A percentile compares a stretch with the other conserved stretches of the same genome.
These are phyloP conservation scores for Annona cherimola DNA, from an alignment of 164 flowering plant genomes.

Conservation along the genomic window DNA sequence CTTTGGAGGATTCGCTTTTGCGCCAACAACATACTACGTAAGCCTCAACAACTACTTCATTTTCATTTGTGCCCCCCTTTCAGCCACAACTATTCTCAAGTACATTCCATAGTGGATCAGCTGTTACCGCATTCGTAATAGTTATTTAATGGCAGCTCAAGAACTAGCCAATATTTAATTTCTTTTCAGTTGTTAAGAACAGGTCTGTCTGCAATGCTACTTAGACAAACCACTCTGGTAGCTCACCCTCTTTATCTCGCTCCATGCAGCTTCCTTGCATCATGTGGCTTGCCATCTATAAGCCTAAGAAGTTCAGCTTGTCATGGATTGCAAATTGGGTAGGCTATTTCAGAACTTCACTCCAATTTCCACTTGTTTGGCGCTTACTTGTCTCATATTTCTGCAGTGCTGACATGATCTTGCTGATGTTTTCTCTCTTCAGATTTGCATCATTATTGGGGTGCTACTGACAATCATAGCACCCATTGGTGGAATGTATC, in stretches of 20 bases:
- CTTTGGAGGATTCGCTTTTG: slow-evolving; percentile 11
- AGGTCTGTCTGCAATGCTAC: not conserved
- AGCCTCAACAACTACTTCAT: not conserved
- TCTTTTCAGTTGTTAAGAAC: not conserved
- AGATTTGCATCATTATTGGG: slow-evolving; percentile 14
- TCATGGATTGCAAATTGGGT: slow-evolving; percentile 70
- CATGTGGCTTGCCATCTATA: slow-evolving; percentile 57
- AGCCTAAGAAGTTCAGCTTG: slow-evolving; percentile 52
- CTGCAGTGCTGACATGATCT: not conserved
- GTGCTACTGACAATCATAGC: slow-evolving; percentile 5
- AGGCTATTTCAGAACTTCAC: not conserved
- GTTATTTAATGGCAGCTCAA: no score
- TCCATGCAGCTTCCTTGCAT: slow-evolving; percentile 64
- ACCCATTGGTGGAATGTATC: slow-evolving; percentile 10
- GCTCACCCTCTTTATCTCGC: not conserved
- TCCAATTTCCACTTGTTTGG: not conserved
- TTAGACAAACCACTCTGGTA: not conserved
- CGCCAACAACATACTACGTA: slow-evolving; percentile 7
- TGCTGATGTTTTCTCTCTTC: not conserved
- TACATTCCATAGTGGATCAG: no score
- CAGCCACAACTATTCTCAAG: no score
- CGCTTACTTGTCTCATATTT: not conserved
- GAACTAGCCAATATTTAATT: no score
- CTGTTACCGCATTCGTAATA: no score
- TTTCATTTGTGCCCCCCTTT: not conserved